These are phyloP conservation scores for Cyberlindnera euphorbiae DNA, from an alignment of 805 yeast species.

Conservation along the genomic window DNA sequence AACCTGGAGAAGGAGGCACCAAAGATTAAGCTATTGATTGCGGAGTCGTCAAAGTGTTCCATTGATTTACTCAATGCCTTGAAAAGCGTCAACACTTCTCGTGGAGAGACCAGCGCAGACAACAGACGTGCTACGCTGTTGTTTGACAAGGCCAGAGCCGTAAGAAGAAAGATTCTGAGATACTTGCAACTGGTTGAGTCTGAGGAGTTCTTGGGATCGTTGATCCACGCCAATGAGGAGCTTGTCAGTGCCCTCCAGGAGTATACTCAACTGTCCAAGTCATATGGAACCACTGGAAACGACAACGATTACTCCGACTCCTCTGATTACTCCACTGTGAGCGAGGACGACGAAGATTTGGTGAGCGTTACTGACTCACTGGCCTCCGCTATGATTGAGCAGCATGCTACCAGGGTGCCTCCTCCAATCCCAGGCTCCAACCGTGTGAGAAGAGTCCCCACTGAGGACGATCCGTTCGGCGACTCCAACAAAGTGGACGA, in stretches of 20 bases:
- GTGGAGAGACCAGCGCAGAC: constrained; percentile 55
- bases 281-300: no score
- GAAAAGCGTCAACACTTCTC: constrained; percentile 34
- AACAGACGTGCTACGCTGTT: constrained; percentile 54
- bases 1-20: constrained; percentile 70
- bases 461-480: constrained; percentile 47
- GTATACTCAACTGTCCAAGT: constrained; percentile 54
- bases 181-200: constrained; percentile 80
- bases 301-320: constrained; percentile 37
- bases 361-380: constrained; percentile 23
- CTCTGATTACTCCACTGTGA: constrained; percentile 27
- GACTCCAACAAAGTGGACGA: constrained; percentile 37
- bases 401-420: constrained; percentile 21
- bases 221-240: constrained; percentile 87
- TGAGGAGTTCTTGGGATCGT: constrained; percentile 83
- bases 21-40: constrained; percentile 58
- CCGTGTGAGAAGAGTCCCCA: constrained; percentile 9
- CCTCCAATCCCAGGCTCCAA: constrained; percentile 15
- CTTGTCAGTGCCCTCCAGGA: constrained; percentile 66
- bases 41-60: constrained; percentile 72
- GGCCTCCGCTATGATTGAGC: constrained; percentile 26
- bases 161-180: constrained; percentile 73
- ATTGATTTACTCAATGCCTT: constrained; percentile 63
- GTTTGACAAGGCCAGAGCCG: constrained; percentile 69
- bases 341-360: constrained; percentile 31